Percentiles rank a stretch among this genome's conserved stretches.
phyloP scores from a whole-genome alignment of 2,329 filamentous ascomycete genomes.

The Fusarium nematophilum region DNA sequence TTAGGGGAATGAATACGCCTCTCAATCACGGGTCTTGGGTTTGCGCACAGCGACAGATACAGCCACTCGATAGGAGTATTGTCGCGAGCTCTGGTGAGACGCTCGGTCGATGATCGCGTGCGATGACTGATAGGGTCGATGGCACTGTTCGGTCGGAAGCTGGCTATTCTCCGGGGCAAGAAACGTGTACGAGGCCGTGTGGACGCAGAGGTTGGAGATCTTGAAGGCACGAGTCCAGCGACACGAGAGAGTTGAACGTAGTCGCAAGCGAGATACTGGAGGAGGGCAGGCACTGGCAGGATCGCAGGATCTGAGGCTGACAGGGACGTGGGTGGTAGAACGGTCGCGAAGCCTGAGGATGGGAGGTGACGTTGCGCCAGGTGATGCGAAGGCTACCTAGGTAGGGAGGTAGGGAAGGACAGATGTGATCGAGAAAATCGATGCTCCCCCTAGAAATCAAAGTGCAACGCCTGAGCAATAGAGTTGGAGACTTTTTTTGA shows the following conservation, averaged over 20 bases:
- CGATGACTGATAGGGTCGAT: not conserved
- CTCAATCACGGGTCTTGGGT: not conserved
- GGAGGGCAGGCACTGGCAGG: no score
- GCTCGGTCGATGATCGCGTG: conserved; percentile 7
- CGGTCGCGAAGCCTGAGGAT: not conserved
- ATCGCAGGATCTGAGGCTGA: conserved; percentile 7
- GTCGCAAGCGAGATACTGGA: no score
- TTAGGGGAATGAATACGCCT: conserved; percentile 4
- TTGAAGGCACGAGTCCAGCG: no score
- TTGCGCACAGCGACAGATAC: no score
- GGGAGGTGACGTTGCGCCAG: not conserved
- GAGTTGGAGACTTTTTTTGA: conserved; percentile 25
- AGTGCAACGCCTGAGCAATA: conserved; percentile 18
- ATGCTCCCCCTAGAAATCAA: conserved; percentile 13
- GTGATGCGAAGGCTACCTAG: conserved; percentile 16
- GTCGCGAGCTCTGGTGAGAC: not conserved
- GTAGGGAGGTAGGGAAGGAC: conserved; percentile 4
- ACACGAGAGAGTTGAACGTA: no score
- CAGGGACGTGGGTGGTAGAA: no score
- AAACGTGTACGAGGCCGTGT: no score
- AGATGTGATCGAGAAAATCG: conserved; percentile 26
- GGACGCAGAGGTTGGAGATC: no score
- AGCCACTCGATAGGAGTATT: no score
- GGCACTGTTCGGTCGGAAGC: not conserved
- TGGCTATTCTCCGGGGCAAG: no score